Evolutionary conservation across 2,329 filamentous ascomycete species (phyloP).

Genomic region (Huntiella savannae): DNA sequence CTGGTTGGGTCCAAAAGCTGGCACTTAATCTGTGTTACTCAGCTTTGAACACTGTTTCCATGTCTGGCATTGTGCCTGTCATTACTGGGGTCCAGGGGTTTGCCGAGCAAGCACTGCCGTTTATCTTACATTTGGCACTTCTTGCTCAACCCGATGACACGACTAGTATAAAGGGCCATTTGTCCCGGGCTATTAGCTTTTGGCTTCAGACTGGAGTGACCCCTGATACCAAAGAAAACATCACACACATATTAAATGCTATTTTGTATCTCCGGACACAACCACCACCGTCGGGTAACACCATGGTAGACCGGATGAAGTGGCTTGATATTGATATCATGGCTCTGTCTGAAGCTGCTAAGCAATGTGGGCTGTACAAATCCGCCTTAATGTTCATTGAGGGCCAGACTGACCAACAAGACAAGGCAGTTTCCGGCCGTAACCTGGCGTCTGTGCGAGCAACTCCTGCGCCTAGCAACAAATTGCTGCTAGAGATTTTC

Average conservation of each 20-base stretch:
- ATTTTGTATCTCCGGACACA: constrained; percentile 82
- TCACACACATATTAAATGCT: constrained; percentile 65
- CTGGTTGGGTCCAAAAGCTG: constrained; percentile 43
- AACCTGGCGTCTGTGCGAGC: constrained; percentile 39
- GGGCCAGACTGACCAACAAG: constrained; percentile 22
- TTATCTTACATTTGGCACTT: constrained; percentile 67
- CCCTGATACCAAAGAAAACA: constrained; percentile 59
- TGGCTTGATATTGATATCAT: constrained; percentile 78
- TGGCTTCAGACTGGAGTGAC: constrained; percentile 24
- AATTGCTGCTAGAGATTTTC: constrained; percentile 65
- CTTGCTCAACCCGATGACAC: constrained; percentile 41
- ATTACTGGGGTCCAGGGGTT: constrained; percentile 48
- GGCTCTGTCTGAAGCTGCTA: constrained; percentile 50
- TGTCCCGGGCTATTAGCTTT: too few species aligned
- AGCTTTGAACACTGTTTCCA: constrained; percentile 28
- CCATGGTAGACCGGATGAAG: constrained; percentile 54
- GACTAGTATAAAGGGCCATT: too few species aligned
- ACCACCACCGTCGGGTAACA: constrained; percentile 51
- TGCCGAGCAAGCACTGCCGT: constrained; percentile 59
- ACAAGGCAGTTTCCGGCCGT: constrained; percentile 18
- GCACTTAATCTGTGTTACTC: constrained; percentile 17
- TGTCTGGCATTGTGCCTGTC: constrained; percentile 48
- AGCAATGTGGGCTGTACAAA: constrained; percentile 67
- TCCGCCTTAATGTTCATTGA: constrained; percentile 72
- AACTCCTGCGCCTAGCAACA: constrained; percentile 14